Base-by-base conservation (phyloP, 305 asterid species). In the Caryopteris hybrid region DNA sequence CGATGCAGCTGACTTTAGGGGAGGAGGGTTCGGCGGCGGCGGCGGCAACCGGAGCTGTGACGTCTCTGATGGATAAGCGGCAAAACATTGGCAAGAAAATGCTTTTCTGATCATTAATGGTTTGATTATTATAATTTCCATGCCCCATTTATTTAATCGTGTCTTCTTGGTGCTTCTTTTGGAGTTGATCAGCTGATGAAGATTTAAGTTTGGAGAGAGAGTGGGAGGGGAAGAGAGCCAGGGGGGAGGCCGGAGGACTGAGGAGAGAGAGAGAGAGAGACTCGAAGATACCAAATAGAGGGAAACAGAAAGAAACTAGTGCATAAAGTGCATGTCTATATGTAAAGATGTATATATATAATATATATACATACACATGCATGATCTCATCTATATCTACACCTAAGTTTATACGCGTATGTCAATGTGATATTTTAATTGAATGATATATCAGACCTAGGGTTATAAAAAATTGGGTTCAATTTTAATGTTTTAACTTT, bases 1-100 rank as follows among this genome's bases (percentile, higher is more conserved):
- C 89, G 16, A 72, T 81, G 78, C 89, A 84, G n/a, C 75, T 79
- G 75, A 84, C 89, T 72, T 66, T 76, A 1, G 89, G 89, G 48
- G 89, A 84, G 57, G 83, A 73, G 61, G 86, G 84, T 2, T 79
- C 89, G 27, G 68, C 46, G 68, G 70, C 22, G 46, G 81, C 20
- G 55, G 42, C 34, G 72, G 65, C 21, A 65, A 55, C 48, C 33
- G 51, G 79, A 31, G 62, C 47, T 2, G 69, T 72, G 1, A 81
- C 76, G 75, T 84, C 86, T 63, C 72, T 77, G 76, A 72, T 68
- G 14, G 89, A 81, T 43, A 79, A 47, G 6, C 81, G 77, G 83
- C 89, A 81, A 41, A 84, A 71, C 71, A 81, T 74, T 16, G 89
- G 89, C 64, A 84, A 60, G 79, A 74, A 77, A 3, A 66, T 47